Percentiles rank a stretch among this genome's conserved stretches.
Conservation (phyloP, 768 basidiomycete genomes). For the Lactarius hengduanensis region DNA sequence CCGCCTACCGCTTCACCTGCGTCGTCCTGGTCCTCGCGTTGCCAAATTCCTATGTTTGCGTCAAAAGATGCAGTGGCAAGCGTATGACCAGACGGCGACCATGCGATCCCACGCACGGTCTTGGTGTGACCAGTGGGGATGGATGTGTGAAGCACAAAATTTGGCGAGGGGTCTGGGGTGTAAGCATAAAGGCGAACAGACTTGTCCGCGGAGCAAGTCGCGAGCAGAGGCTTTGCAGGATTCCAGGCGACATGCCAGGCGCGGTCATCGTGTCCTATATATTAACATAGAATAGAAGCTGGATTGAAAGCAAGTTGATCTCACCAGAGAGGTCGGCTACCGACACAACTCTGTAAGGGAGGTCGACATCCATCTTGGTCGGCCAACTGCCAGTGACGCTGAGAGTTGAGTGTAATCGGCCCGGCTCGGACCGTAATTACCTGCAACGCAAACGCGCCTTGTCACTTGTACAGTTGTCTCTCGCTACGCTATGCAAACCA, state of each 20-base stretch:
- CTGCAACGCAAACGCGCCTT: not conserved
- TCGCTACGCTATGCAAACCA: constrained; percentile 68
- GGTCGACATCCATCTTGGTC: constrained; percentile 4
- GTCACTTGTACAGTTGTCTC: not conserved
- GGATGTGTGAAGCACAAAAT: constrained; percentile 56
- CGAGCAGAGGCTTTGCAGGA: constrained; percentile 72
- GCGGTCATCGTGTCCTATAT: constrained; percentile 71
- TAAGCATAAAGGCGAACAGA: constrained; percentile 85
- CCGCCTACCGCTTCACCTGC: constrained; percentile 34
- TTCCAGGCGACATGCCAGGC: constrained; percentile 93
- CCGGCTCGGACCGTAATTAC: constrained; percentile 8
- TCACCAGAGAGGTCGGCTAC: constrained; percentile 20
- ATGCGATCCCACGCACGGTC: constrained; percentile 83
- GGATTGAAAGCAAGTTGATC: not conserved
- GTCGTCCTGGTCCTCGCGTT: constrained; percentile 53
- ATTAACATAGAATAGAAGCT: not conserved
- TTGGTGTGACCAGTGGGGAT: constrained; percentile 85
- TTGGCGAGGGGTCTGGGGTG: constrained; percentile 34
- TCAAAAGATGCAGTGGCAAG: constrained; percentile 95
- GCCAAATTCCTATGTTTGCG: constrained; percentile 89
- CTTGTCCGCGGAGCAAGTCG: constrained; percentile 95
- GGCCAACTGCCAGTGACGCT: not conserved
- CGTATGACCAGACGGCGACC: constrained; percentile 83
- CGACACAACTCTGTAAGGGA: constrained; percentile 21
- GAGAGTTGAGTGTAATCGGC: not conserved